A percentile compares a stretch with the other conserved stretches of the same genome.
phyloP scores from a whole-genome alignment of 371 early-diverging fungal species.

The Mucor mucedo region DNA sequence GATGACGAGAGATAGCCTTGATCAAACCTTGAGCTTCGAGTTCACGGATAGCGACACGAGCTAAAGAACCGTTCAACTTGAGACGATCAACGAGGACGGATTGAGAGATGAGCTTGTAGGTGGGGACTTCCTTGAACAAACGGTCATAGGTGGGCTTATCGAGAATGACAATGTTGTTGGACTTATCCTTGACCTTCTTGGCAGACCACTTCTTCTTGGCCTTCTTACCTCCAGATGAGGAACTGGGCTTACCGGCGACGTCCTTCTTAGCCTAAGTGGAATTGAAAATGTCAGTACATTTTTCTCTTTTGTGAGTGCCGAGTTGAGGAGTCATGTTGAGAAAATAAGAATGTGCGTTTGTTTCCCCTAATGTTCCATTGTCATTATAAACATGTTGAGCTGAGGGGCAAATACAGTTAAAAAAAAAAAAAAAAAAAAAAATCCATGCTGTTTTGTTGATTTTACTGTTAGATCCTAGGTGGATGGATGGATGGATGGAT shows the following conservation, averaged over 20 bases:
- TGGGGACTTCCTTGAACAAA: conserved; percentile 98
- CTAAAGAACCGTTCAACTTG: conserved; percentile 96
- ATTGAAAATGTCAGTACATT: not conserved
- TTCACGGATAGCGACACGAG: conserved; percentile 93
- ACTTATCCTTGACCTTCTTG: conserved; percentile 96
- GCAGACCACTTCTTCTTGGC: conserved; percentile 98
- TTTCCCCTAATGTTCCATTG: not conserved
- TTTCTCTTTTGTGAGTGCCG: not conserved
- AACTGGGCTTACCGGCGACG: conserved; percentile 73
- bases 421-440: no score
- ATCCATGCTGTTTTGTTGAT: no score
- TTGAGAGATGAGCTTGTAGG: conserved; percentile 98
- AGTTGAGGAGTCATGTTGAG: not conserved
- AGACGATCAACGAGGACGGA: conserved; percentile 98
- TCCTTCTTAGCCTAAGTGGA: conserved; percentile 68
- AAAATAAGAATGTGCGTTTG: not conserved
- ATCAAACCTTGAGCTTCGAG: conserved; percentile 92
- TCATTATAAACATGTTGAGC: no score
- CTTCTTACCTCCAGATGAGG: conserved; percentile 85
- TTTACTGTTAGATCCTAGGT: not conserved
- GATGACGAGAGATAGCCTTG: conserved; percentile 87
- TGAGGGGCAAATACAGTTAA: no score
- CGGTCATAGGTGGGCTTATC: conserved; percentile 91
- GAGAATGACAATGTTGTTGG: conserved; percentile 94
- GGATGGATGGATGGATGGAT: conserved; percentile 10